A percentile compares a stretch with the other conserved stretches of the same genome.
These are phyloP conservation scores for Amoeboaphelidium protococcarum DNA, from an alignment of 371 early-diverging fungal species.

Conservation along the genomic window DNA sequence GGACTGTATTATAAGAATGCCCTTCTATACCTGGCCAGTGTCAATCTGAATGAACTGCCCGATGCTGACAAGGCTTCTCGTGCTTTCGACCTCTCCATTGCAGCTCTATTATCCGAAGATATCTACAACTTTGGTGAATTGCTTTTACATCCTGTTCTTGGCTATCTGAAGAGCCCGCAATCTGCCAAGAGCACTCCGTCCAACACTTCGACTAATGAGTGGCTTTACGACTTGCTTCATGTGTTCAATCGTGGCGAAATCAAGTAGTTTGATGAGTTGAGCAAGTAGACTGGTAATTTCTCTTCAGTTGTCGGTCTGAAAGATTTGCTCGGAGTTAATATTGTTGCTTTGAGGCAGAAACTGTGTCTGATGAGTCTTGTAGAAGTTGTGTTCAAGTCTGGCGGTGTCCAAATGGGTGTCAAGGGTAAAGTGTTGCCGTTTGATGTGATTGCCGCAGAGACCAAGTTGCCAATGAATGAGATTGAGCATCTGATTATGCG, in stretches of 20 bases:
- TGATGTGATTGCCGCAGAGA: slow-evolving; percentile 55
- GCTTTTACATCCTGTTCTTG: slow-evolving; percentile 82
- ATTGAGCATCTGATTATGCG: slow-evolving; percentile 94
- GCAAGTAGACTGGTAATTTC: slow-evolving; percentile 17
- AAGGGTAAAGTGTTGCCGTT: slow-evolving; percentile 28
- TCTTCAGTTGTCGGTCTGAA: slow-evolving; percentile 31
- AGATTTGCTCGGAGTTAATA: too few relatives aligned
- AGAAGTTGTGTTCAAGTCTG: slow-evolving; percentile 67
- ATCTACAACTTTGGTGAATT: slow-evolving; percentile 97
- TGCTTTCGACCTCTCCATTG: slow-evolving; percentile 66
- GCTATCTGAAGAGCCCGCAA: slow-evolving; percentile 41
- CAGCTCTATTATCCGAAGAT: slow-evolving; percentile 58
- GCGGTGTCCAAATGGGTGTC: slow-evolving; percentile 38
- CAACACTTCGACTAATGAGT: background rate
- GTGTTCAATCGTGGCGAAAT: too few relatives aligned
- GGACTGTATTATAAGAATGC: slow-evolving; percentile 83
- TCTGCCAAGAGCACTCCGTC: slow-evolving; percentile 61
- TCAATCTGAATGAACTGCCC: slow-evolving; percentile 48
- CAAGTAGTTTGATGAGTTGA: slow-evolving; percentile 20
- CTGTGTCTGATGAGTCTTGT: slow-evolving; percentile 87
- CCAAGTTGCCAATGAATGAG: slow-evolving; percentile 49
- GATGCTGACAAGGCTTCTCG: slow-evolving; percentile 42
- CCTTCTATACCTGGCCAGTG: slow-evolving; percentile 67
- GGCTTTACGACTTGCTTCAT: too few relatives aligned
- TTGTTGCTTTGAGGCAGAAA: slow-evolving; percentile 58